A percentile compares a stretch with the other conserved stretches of the same genome.
Evolutionary conservation across 495 filamentous ascomycete genomes (phyloP).

Genomic region (Hapsidospora chrysogenum): DNA sequence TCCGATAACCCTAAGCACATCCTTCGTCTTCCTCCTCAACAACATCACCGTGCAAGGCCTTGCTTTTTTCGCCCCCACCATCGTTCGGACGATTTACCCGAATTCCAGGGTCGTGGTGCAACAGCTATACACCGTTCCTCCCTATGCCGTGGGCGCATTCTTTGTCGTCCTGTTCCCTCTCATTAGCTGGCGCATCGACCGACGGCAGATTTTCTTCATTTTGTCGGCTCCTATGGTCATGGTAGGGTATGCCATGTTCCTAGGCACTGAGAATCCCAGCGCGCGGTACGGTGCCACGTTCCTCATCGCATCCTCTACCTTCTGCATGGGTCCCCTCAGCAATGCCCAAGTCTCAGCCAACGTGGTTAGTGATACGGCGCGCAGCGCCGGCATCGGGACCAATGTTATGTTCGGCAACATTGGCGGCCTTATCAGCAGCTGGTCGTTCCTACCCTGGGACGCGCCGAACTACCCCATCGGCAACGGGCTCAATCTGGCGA

Average conservation of each 20-base stretch:
- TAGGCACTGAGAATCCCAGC: conserved; percentile 31
- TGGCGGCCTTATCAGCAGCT: conserved; percentile 54
- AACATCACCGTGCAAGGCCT: conserved; percentile 41
- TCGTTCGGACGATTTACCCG: conserved; percentile 40
- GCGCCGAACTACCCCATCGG: conserved; percentile 54
- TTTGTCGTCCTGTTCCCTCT: conserved; percentile 35
- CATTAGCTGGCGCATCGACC: conserved; percentile 41
- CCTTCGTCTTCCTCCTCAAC: conserved; percentile 44
- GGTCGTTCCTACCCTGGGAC: conserved; percentile 50
- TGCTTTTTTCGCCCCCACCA: conserved; percentile 41
- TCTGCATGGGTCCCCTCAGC: conserved; percentile 46
- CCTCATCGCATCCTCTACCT: conserved; percentile 48
- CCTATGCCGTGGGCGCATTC: conserved; percentile 25
- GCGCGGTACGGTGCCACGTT: conserved; percentile 59
- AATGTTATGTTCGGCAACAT: conserved; percentile 59
- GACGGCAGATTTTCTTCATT: conserved; percentile 47
- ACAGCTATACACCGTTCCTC: conserved; percentile 23
- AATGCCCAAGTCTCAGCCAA: conserved; percentile 54
- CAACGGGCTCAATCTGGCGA: conserved; percentile 57
- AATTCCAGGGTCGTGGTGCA: conserved; percentile 29
- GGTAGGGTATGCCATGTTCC: conserved; percentile 57
- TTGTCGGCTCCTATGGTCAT: conserved; percentile 38
- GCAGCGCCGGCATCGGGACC: conserved; percentile 46
- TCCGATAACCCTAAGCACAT: conserved; percentile 5
- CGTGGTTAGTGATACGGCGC: conserved; percentile 52